phyloP scores from a whole-genome alignment of 2,329 filamentous ascomycete species.

The Xylaria digitata region DNA sequence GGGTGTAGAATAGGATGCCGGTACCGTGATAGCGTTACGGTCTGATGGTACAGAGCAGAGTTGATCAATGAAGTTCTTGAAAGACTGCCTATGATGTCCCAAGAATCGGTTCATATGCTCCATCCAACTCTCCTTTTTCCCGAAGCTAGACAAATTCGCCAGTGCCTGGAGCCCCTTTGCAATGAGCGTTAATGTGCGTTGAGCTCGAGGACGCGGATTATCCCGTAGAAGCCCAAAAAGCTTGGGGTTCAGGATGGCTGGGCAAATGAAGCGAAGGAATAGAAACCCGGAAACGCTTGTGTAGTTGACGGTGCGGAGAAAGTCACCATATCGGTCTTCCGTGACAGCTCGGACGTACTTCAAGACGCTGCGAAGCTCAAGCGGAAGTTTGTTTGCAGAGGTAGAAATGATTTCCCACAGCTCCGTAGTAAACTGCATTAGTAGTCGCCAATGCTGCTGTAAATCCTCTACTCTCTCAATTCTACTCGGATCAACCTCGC shows the following conservation, averaged over 20 bases:
- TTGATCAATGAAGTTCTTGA: constrained; percentile 88
- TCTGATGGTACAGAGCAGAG: constrained; percentile 86
- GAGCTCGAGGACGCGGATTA: constrained; percentile 83
- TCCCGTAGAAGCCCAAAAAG: constrained; percentile 87
- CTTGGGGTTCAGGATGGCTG: constrained; percentile 95
- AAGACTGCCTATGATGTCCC: constrained; percentile 76
- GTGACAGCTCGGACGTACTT: constrained; percentile 93
- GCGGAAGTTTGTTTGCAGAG: constrained; percentile 79
- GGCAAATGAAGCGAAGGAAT: constrained; percentile 94
- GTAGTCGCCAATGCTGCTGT: constrained; percentile 82
- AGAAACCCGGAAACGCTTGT: constrained; percentile 95
- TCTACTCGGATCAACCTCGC: constrained; percentile 92
- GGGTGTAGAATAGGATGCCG: constrained; percentile 91
- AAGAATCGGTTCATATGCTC: constrained; percentile 96
- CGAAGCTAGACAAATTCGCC: constrained; percentile 90
- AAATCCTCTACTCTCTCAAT: constrained; percentile 75
- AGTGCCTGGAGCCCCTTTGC: constrained; percentile 92
- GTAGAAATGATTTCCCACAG: constrained; percentile 85
- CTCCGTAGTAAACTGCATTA: constrained; percentile 81
- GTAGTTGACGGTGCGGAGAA: constrained; percentile 87
- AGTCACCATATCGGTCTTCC: constrained; percentile 94
- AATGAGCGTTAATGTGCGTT: constrained; percentile 89
- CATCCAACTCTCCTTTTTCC: constrained; percentile 98
- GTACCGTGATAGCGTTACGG: constrained; percentile 71
- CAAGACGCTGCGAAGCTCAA: constrained; percentile 85